These are phyloP conservation scores for Acarospora socialis DNA, from an alignment of 2,329 filamentous ascomycete species.

Conservation along the genomic window DNA sequence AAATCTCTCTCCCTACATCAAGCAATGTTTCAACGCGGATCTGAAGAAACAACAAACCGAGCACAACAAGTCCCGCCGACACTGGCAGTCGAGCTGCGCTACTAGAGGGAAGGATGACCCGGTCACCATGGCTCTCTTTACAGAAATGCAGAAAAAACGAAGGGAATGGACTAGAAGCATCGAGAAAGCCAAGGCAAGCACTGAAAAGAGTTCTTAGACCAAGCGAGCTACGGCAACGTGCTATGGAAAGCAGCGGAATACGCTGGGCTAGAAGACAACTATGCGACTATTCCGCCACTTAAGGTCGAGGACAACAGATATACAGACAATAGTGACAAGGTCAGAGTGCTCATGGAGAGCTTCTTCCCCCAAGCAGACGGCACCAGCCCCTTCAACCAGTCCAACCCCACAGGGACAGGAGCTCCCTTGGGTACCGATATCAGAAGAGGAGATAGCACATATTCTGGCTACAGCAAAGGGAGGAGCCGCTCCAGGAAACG, in stretches of 20 bases:
- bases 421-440: conserved; percentile 13
- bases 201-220: conserved; percentile 17
- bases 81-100: conserved; percentile 12
- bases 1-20: conserved; percentile 14
- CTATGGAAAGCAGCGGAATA: conserved; percentile 14
- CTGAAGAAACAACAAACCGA: conserved; percentile 15
- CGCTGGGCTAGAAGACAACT: conserved; percentile 9
- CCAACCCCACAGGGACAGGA: conserved; percentile 2
- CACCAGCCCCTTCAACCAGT: conserved; percentile 4
- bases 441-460: conserved; percentile 12
- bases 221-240: conserved; percentile 11
- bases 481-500: conserved; percentile 12
- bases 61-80: conserved; percentile 14
- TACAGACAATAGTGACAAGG: conserved; percentile 14
- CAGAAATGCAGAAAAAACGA: conserved; percentile 4
- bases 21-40: conserved; percentile 16
- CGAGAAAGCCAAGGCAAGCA: conserved; percentile 13
- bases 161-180: conserved; percentile 15
- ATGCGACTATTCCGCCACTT: conserved; percentile 12
- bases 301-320: conserved; percentile 9
- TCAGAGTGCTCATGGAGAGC: conserved; percentile 10
- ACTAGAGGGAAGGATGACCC: conserved; percentile 5
- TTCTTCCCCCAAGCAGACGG: conserved; percentile 15
- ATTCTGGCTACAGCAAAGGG: conserved; percentile 11
- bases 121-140: conserved; percentile 7